Percentiles rank a stretch among this genome's conserved stretches.
Conservation (phyloP, 495 filamentous ascomycete genomes). For the Physcia stellaris region DNA sequence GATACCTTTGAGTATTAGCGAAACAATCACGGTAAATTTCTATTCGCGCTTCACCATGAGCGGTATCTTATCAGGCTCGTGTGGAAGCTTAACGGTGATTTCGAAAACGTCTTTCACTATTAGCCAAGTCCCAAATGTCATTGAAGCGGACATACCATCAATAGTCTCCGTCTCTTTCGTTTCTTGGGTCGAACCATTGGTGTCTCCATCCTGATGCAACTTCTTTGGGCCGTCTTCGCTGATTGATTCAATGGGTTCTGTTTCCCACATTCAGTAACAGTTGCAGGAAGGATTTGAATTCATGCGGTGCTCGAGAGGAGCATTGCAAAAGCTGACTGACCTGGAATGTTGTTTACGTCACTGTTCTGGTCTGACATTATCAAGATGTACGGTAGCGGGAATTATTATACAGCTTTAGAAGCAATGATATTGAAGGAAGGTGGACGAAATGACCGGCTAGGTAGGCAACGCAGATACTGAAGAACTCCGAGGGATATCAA, state of each 20-base stretch:
- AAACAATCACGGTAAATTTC: not conserved
- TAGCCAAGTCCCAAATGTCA: not conserved
- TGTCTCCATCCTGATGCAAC: too few relatives aligned
- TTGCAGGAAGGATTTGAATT: too few relatives aligned
- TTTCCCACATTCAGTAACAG: too few relatives aligned
- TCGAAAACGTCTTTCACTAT: constrained; percentile 52
- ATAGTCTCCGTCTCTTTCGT: constrained; percentile 14
- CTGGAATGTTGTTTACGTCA: constrained; percentile 8
- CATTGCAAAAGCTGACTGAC: not conserved
- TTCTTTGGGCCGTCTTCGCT: too few relatives aligned
- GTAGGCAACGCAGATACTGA: too few relatives aligned
- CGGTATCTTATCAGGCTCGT: constrained; percentile 63
- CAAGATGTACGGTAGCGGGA: too few relatives aligned
- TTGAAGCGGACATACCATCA: constrained; percentile 5
- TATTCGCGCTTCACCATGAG: constrained; percentile 50
- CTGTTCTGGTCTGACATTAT: constrained; percentile 7
- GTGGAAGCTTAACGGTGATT: constrained; percentile 72
- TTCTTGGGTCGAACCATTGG: constrained; percentile 25
- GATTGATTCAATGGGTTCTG: too few relatives aligned
- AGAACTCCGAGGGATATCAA: too few relatives aligned
- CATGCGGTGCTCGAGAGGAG: too few relatives aligned
- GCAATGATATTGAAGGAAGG: not conserved
- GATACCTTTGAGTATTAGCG: constrained; percentile 48
- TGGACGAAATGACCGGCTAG: too few relatives aligned
- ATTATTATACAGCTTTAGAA: too few relatives aligned